These are phyloP conservation scores for Penicillium griseofulvum DNA, from an alignment of 2,329 filamentous ascomycete species.

Conservation along the genomic window DNA sequence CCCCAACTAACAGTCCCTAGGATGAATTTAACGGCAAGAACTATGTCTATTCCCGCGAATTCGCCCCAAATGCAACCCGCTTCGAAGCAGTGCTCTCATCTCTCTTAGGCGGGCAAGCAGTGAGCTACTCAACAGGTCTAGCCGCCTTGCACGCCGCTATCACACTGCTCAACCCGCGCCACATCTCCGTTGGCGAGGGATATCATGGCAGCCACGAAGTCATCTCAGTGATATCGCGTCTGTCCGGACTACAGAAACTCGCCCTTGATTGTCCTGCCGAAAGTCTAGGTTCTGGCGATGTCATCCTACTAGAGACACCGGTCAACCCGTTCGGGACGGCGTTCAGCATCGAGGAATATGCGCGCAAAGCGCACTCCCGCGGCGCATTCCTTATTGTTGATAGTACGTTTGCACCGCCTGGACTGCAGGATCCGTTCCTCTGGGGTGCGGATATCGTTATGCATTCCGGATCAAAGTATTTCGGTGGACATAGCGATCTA, in stretches of 20 bases:
- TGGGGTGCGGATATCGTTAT: conserved; percentile 83
- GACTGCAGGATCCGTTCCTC: conserved; percentile 78
- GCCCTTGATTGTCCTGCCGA: conserved; percentile 66
- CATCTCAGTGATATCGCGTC: conserved; percentile 67
- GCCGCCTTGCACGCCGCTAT: conserved; percentile 84
- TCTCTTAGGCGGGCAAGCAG: conserved; percentile 60
- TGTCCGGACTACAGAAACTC: conserved; percentile 71
- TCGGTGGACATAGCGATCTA: conserved; percentile 91
- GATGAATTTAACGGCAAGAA: conserved; percentile 33
- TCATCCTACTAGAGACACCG: conserved; percentile 87
- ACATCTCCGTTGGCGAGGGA: conserved; percentile 75
- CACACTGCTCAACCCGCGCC: conserved; percentile 74
- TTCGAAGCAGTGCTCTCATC: conserved; percentile 80
- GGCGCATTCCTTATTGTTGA: conserved; percentile 79
- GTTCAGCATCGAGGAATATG: conserved; percentile 66
- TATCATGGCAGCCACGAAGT: conserved; percentile 95
- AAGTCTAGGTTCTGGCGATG: conserved; percentile 63
- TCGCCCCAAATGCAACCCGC: conserved; percentile 76
- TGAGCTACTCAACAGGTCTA: conserved; percentile 82
- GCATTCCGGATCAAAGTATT: conserved; percentile 92
- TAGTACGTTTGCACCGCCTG: conserved; percentile 85
- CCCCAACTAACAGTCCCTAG: conserved; percentile 2
- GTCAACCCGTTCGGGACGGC: conserved; percentile 84
- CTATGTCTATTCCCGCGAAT: conserved; percentile 81
- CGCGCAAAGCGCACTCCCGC: conserved; percentile 57